Conservation (phyloP, 2,329 filamentous ascomycete species). For the Venturia nashicola region DNA sequence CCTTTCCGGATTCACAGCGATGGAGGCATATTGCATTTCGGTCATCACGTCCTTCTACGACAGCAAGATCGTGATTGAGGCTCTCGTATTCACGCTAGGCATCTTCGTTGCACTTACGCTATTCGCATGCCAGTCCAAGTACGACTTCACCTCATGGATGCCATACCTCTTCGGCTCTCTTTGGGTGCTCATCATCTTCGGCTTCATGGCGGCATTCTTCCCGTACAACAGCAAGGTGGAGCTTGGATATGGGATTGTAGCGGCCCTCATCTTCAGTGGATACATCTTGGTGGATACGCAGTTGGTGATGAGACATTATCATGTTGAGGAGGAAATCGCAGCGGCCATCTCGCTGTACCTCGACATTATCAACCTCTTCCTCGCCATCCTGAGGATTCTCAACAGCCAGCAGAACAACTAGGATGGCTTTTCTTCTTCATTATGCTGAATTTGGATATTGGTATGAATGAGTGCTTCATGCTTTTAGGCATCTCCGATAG, state of each 20-base stretch:
- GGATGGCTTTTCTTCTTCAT: not conserved
- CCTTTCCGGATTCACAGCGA: constrained; percentile 74
- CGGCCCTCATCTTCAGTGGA: constrained; percentile 78
- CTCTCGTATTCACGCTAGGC: constrained; percentile 67
- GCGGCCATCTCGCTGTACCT: constrained; percentile 91
- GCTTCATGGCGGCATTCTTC: constrained; percentile 86
- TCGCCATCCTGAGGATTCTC: constrained; percentile 87
- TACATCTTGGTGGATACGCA: constrained; percentile 97
- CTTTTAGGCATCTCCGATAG: not conserved
- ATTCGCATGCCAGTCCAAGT: constrained; percentile 95
- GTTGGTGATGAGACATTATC: constrained; percentile 87
- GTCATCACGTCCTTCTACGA: constrained; percentile 90
- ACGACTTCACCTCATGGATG: constrained; percentile 96
- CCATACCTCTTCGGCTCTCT: constrained; percentile 85
- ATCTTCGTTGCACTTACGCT: constrained; percentile 54
- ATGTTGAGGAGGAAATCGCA: constrained; percentile 96
- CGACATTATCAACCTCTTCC: constrained; percentile 93
- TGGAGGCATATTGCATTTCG: constrained; percentile 88
- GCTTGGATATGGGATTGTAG: constrained; percentile 70
- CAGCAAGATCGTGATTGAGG: constrained; percentile 72
- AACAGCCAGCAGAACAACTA: constrained; percentile 96
- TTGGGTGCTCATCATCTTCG: constrained; percentile 84
- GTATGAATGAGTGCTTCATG: not conserved
- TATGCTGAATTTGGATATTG: constrained; percentile 8
- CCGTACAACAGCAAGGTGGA: constrained; percentile 71